These are phyloP conservation scores for Nitzschia inconspicua DNA, from an alignment of 108 stramenopile species.

Conservation along the genomic window DNA sequence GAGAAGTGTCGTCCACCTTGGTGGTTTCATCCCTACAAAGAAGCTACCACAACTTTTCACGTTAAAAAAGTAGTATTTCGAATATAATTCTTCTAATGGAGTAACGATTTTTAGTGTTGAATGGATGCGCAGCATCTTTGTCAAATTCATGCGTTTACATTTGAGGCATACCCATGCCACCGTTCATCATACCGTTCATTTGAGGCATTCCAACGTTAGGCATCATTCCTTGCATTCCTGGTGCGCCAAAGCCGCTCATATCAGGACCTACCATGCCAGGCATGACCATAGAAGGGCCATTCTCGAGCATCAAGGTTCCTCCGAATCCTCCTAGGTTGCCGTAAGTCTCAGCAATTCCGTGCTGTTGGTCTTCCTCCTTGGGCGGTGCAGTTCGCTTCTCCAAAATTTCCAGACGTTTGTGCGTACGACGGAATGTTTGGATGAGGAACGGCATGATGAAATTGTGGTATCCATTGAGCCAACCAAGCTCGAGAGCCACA, in stretches of 20 bases:
- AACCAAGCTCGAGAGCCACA: conserved; percentile 97
- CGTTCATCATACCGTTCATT: conserved; percentile 49
- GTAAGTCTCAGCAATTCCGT: conserved; percentile 77
- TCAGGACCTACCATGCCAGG: conserved; percentile 46
- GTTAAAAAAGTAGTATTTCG: neutral
- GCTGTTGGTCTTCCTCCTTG: conserved; percentile 76
- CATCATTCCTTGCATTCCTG: conserved; percentile 29
- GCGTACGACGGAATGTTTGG: conserved; percentile 92
- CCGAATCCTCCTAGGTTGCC: conserved; percentile 75
- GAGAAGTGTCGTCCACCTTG: too few species aligned
- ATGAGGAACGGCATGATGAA: conserved; percentile 98
- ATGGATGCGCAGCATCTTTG: neutral
- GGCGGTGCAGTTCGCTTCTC: conserved; percentile 92
- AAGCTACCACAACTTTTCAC: too few species aligned
- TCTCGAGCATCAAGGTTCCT: conserved; percentile 78
- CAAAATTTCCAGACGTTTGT: conserved; percentile 76
- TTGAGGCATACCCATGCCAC: conserved; percentile 34
- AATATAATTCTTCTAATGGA: neutral
- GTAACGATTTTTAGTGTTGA: neutral
- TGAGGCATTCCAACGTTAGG: conserved; percentile 25
- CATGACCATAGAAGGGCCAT: conserved; percentile 39
- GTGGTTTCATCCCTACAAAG: too few species aligned
- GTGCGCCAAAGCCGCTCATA: conserved; percentile 70
- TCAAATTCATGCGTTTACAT: conserved; percentile 22
- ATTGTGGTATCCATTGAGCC: conserved; percentile 97